Evolutionary conservation across 768 basidiomycete genomes (phyloP).

Genomic region (Candolleomyces aberdarensis): DNA sequence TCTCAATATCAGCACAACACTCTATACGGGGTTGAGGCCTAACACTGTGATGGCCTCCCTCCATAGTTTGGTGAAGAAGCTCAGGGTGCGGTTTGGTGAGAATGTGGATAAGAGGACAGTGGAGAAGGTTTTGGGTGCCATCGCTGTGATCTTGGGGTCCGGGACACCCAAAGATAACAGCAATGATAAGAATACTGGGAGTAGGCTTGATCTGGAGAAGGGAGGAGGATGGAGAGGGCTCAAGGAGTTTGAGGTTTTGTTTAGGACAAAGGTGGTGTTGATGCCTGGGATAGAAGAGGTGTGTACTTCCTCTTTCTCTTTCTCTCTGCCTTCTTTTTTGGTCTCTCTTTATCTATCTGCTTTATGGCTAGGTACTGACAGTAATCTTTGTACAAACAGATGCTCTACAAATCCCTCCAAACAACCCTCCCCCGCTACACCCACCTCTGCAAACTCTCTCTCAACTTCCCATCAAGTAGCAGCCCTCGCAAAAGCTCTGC

Average conservation of each 20-base stretch:
- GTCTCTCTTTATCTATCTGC: background rate
- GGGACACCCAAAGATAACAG: background rate
- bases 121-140: slow-evolving; percentile 44
- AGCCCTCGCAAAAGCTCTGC: background rate
- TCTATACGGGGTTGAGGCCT: slow-evolving; percentile 45
- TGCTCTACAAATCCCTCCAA: slow-evolving; percentile 39
- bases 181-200: slow-evolving; percentile 5
- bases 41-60: slow-evolving; percentile 35
- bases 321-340: background rate
- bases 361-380: too few species aligned
- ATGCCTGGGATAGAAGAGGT: slow-evolving; percentile 33
- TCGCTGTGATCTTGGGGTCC: slow-evolving; percentile 28
- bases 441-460: slow-evolving; percentile 27
- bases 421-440: slow-evolving; percentile 37
- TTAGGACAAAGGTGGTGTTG: slow-evolving; percentile 14
- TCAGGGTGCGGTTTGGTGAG: slow-evolving; percentile 34
- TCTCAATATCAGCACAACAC: slow-evolving; percentile 40
- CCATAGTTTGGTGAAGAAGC: slow-evolving; percentile 24
- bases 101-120: slow-evolving; percentile 42
- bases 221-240: slow-evolving; percentile 20
- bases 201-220: background rate
- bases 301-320: slow-evolving; percentile 9
- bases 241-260: slow-evolving; percentile 25
- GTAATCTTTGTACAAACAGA: slow-evolving; percentile 18
- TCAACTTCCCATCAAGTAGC: slow-evolving; percentile 12